phyloP scores from a whole-genome alignment of 2,329 filamentous ascomycete genomes.

The Capronia epimyces region DNA sequence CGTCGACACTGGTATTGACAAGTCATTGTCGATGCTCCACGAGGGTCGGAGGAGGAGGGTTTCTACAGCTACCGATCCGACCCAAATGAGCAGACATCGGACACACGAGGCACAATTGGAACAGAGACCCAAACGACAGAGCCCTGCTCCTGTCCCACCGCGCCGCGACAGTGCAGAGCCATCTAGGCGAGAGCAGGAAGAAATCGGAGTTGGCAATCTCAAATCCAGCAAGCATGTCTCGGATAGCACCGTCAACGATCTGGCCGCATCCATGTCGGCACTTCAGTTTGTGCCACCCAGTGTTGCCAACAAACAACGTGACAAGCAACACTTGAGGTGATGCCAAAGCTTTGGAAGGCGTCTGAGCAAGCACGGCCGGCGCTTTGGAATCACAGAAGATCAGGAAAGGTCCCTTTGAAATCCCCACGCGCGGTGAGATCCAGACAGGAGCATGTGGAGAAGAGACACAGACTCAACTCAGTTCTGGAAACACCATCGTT shows the following conservation, averaged over 20 bases:
- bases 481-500: too few relatives aligned
- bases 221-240: conserved; percentile 14
- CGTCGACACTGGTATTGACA: conserved; percentile 81
- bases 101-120: conserved; percentile 7
- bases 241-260: conserved; percentile 35
- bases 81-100: conserved; percentile 31
- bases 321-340: conserved; percentile 10
- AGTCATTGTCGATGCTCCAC: conserved; percentile 69
- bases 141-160: conserved; percentile 2
- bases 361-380: background rate
- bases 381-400: background rate
- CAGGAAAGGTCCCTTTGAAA: background rate
- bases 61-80: conserved; percentile 34
- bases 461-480: too few relatives aligned
- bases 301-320: conserved; percentile 33
- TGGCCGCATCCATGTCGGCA: conserved; percentile 42
- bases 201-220: conserved; percentile 2
- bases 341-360: background rate
- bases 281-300: conserved; percentile 42
- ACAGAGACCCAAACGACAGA: conserved; percentile 6
- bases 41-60: conserved; percentile 40
- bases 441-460: too few relatives aligned
- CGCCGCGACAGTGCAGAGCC: background rate
- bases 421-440: too few relatives aligned
- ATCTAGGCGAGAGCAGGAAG: background rate